A percentile compares a stretch with the other conserved stretches of the same genome.
phyloP scores from a whole-genome alignment of 2,329 filamentous ascomycete species.

The Elsinoe necatrix region DNA sequence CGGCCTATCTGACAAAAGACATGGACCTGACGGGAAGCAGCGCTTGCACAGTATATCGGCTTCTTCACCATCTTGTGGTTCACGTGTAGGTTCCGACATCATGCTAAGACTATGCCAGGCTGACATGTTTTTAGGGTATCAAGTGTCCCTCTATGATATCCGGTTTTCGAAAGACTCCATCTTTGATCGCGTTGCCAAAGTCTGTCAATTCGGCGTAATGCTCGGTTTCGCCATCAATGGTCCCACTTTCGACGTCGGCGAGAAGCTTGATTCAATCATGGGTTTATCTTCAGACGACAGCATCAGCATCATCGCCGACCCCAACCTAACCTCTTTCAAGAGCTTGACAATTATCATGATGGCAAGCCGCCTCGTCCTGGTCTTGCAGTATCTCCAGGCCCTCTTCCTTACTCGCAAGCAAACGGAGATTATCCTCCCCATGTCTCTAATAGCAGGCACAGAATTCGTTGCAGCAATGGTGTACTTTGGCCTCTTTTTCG shows the following conservation, averaged over 20 bases:
- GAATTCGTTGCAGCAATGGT: slow-evolving; percentile 29
- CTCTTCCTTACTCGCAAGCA: slow-evolving; percentile 28
- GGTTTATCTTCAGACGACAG: not conserved
- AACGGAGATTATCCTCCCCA: slow-evolving; percentile 25
- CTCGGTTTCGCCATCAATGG: slow-evolving; percentile 57
- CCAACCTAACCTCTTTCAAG: slow-evolving; percentile 30
- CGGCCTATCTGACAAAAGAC: not conserved
- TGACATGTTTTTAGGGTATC: no score
- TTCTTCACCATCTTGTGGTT: slow-evolving; percentile 56
- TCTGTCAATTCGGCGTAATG: slow-evolving; percentile 55
- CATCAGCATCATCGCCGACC: slow-evolving; percentile 10
- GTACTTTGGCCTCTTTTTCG: slow-evolving; percentile 28
- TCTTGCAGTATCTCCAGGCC: slow-evolving; percentile 33
- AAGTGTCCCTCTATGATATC: slow-evolving; percentile 56
- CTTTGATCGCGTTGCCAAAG: slow-evolving; percentile 53
- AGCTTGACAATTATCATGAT: slow-evolving; percentile 33
- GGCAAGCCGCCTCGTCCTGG: slow-evolving; percentile 30
- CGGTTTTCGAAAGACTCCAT: slow-evolving; percentile 57
- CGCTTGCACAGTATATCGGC: slow-evolving; percentile 39
- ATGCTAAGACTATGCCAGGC: no score
- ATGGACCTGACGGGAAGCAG: not conserved
- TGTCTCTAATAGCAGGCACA: slow-evolving; percentile 28
- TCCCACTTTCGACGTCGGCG: slow-evolving; percentile 31
- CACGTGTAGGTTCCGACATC: slow-evolving; percentile 59
- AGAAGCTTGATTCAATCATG: slow-evolving; percentile 34